A percentile compares a stretch with the other conserved stretches of the same genome.
These are phyloP conservation scores for Ilex asprella DNA, from an alignment of 257 asterid genomes.

Conservation along the genomic window DNA sequence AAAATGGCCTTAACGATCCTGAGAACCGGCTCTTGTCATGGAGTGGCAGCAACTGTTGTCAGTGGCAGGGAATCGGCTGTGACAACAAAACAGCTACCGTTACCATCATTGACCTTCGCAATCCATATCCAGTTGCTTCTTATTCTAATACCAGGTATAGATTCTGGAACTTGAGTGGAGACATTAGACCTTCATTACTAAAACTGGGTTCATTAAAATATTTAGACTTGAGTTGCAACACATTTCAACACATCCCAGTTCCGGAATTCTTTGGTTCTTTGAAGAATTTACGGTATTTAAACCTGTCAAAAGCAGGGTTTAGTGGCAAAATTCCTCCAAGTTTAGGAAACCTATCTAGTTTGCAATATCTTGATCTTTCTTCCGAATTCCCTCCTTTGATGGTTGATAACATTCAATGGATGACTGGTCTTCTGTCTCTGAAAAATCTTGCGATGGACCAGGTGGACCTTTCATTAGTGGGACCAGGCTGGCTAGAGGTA, in stretches of 20 bases:
- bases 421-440: conserved; percentile 28
- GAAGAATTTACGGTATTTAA: conserved; percentile 29
- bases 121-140: conserved; percentile 17
- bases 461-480: conserved; percentile 35
- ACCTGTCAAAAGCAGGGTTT: conserved; percentile 43
- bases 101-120: conserved; percentile 29
- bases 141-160: conserved; percentile 17
- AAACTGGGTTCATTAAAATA: conserved; percentile 28
- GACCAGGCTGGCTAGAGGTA: conserved; percentile 29
- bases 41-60: conserved; percentile 36
- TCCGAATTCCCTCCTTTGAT: conserved; percentile 14
- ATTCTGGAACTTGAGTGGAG: conserved; percentile 50
- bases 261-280: conserved; percentile 40
- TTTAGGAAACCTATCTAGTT: conserved; percentile 38
- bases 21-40: conserved; percentile 35
- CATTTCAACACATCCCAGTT: conserved; percentile 31
- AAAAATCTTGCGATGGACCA: conserved; percentile 32
- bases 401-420: conserved; percentile 29
- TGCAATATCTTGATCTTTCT: conserved; percentile 48
- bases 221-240: conserved; percentile 47
- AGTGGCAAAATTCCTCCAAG: conserved; percentile 25
- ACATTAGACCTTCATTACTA: conserved; percentile 37
- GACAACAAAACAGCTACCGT: conserved; percentile 26
- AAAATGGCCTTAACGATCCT: conserved; percentile 44
- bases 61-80: conserved; percentile 39